A percentile compares a stretch with the other conserved stretches of the same genome.
phyloP scores from a whole-genome alignment of 2,329 filamentous ascomycete genomes.

The Dryadomyces sulphureus region DNA sequence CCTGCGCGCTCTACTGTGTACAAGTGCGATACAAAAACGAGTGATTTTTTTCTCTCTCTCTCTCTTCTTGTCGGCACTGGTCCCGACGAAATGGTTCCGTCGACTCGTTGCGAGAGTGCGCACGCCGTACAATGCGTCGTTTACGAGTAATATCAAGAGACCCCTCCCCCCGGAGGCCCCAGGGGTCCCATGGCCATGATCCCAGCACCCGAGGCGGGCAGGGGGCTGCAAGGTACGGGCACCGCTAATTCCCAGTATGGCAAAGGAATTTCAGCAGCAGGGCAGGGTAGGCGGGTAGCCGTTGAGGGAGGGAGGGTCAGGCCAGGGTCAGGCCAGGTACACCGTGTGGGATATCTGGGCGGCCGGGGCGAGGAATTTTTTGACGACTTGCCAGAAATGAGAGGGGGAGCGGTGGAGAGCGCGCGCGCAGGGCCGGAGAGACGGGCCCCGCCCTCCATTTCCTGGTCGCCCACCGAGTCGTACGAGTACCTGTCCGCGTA shows the following conservation, averaged over 20 bases:
- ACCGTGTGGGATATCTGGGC: background rate
- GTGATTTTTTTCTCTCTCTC: background rate
- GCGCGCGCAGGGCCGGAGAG: background rate
- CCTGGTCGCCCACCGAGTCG: background rate
- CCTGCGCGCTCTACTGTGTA: too few relatives aligned
- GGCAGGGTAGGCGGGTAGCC: slow-evolving; percentile 1
- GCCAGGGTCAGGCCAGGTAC: background rate
- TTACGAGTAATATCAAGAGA: background rate
- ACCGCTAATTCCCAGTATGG: background rate
- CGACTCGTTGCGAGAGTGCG: too few relatives aligned
- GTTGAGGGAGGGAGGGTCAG: background rate
- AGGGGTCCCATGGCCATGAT: background rate
- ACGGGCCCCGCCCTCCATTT: background rate
- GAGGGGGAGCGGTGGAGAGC: slow-evolving; percentile 1
- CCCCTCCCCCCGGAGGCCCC: too few relatives aligned
- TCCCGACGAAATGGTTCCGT: background rate
- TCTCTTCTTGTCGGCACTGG: background rate
- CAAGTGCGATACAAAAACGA: too few relatives aligned
- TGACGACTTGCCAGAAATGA: background rate
- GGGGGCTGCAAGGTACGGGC: slow-evolving; percentile 1
- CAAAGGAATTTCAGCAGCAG: background rate
- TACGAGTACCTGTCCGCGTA: background rate
- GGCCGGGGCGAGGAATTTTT: background rate
- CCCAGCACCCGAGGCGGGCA: background rate
- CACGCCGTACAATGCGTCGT: background rate